Conservation (phyloP, 495 filamentous ascomycete genomes). For the Rhypophila decipiens region DNA sequence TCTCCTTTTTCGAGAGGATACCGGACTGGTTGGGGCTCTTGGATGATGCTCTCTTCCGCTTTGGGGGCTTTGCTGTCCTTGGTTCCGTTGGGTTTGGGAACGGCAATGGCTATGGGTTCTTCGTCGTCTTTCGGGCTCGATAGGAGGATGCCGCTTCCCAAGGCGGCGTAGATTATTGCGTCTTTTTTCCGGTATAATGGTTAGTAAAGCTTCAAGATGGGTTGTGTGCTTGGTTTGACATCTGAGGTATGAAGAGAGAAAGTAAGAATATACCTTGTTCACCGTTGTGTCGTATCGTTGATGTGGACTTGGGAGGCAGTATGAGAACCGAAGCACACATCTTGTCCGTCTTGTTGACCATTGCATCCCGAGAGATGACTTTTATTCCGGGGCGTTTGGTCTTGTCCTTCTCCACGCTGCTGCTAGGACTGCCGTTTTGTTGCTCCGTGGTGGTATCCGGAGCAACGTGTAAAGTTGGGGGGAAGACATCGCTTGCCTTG, state of each 20-base stretch:
- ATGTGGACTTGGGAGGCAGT: conserved; percentile 33
- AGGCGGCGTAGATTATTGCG: conserved; percentile 39
- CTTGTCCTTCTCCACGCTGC: not conserved
- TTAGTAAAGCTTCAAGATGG: not conserved
- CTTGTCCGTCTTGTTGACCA: conserved; percentile 51
- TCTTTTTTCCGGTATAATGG: conserved; percentile 26
- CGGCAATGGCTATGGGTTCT: too few species aligned
- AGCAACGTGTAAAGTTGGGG: conserved; percentile 19
- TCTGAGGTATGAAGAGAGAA: not conserved
- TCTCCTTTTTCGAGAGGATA: conserved; percentile 53
- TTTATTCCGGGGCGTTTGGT: conserved; percentile 32
- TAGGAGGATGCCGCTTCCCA: conserved; percentile 34
- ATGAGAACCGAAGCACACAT: conserved; percentile 48
- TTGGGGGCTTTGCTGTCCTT: too few species aligned
- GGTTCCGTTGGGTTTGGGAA: too few species aligned
- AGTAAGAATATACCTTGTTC: conserved; percentile 36
- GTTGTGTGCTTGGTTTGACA: not conserved
- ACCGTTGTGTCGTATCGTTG: conserved; percentile 39
- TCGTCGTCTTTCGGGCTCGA: conserved; percentile 32
- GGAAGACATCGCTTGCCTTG: conserved; percentile 34
- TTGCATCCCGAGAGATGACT: conserved; percentile 50
- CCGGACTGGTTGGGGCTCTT: conserved; percentile 28
- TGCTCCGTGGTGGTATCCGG: conserved; percentile 12
- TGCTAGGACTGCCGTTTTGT: not conserved
- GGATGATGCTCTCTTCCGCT: too few species aligned